phyloP scores from a whole-genome alignment of 225 moss, liverwort and hornwort genomes.

The Lunularia cruciata region DNA sequence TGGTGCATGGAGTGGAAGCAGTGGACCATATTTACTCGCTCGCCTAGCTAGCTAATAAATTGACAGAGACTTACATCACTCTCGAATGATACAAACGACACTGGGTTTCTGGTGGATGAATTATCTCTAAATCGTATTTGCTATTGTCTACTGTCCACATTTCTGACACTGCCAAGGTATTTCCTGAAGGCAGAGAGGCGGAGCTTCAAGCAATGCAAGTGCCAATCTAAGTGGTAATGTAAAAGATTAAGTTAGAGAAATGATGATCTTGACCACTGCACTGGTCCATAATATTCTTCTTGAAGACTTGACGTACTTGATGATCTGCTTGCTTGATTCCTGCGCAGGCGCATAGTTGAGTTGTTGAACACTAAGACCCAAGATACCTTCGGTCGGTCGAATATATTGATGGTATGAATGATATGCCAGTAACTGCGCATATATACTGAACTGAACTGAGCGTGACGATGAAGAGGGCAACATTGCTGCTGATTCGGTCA shows the following conservation, averaged over 20 bases:
- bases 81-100: conserved; percentile 19
- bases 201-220: conserved; percentile 8
- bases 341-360: conserved; percentile 18
- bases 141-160: conserved; percentile 22
- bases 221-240: conserved; percentile 16
- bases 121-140: conserved; percentile 23
- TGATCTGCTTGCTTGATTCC: conserved; percentile 20
- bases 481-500: conserved; percentile 21
- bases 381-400: conserved; percentile 19
- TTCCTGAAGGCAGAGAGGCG: conserved; percentile 11
- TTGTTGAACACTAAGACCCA: conserved; percentile 16
- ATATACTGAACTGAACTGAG: conserved; percentile 21
- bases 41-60: conserved; percentile 22
- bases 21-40: conserved; percentile 20
- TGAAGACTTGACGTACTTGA: conserved; percentile 12
- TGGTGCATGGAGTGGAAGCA: conserved; percentile 11
- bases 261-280: conserved; percentile 20
- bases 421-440: conserved; percentile 6
- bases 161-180: conserved; percentile 13
- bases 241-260: conserved; percentile 15
- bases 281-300: conserved; percentile 19
- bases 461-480: conserved; percentile 20
- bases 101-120: conserved; percentile 17
- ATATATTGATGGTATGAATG: conserved; percentile 21
- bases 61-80: conserved; percentile 20